Base-by-base conservation (phyloP, 257 asterid species). In the Forsythia suspensa region DNA sequence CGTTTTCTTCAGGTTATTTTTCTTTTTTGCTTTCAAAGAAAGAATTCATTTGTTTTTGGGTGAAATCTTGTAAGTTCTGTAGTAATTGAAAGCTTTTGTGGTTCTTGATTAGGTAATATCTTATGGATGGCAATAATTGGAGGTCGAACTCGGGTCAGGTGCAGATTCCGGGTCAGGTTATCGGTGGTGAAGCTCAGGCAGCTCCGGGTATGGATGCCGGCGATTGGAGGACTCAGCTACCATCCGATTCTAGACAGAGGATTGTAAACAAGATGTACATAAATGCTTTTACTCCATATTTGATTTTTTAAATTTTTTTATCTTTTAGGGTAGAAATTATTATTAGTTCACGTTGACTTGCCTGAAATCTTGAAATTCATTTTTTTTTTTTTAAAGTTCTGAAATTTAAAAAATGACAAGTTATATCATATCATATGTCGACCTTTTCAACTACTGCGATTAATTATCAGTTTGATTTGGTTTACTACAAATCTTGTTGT, bases 171-270 rank as follows among this genome's bases (percentile, higher is more conserved):
- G 91, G 88, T 38, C 94, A 83, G 86, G 86, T 75, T 37, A 85
- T 82, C 44, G 84, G 85, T 37, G 92, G 88, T 71, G 91, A 84
- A 65, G 79, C 84, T 18, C 83, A 75, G 76, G 82, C 86, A 29
- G 82, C 84, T 71, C 80, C 85, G 59, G 89, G 85, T 4, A 83
- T 92, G 88, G 97, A 90, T 40, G 81, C 86, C 48, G 90, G 82
- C 55, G 95, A 90, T 78, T 94, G 98, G 98, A 86, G 94, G 89
- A 79, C 77, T 76, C 96, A 87, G 81, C 89, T 95, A 12, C 92
- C 84, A 44, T 84, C 88, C 0, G 91, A 89, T 76, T 85, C 93
- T 51, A 91, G 98, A 51, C 90, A 89, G 72, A 87, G 91, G 86
- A 90, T 90, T 67, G 98, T 93, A 5, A 92, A 89, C 77, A 91